These are phyloP conservation scores for Oxyria digyna DNA, from an alignment of 148 eudicot genomes.

Conservation along the genomic window DNA sequence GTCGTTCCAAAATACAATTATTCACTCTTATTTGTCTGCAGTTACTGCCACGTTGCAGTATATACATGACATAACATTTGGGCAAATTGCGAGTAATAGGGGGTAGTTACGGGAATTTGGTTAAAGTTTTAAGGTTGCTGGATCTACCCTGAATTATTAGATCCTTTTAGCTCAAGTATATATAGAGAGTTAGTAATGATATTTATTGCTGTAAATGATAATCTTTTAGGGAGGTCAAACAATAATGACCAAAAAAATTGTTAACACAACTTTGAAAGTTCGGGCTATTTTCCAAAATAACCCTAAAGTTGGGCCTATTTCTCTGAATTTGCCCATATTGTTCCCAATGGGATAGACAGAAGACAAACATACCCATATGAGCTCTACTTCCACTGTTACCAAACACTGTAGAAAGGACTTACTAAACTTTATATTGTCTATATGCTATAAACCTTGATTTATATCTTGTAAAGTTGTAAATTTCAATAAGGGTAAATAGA, in stretches of 20 bases:
- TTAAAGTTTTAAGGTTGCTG: background rate
- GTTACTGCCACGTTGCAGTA: background rate
- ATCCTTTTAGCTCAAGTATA: too few species aligned
- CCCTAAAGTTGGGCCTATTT: background rate
- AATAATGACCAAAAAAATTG: too few species aligned
- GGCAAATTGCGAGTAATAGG: background rate
- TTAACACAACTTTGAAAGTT: background rate
- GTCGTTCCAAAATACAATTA: background rate
- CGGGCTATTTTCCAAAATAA: background rate
- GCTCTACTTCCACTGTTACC: conserved; percentile 1
- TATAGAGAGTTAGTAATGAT: too few species aligned
- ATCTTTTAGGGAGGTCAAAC: too few species aligned
- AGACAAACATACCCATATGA: conserved; percentile 6
- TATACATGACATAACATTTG: background rate
- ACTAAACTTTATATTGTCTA: background rate
- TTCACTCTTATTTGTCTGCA: background rate
- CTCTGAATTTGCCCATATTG: background rate
- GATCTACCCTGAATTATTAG: background rate
- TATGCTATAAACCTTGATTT: background rate
- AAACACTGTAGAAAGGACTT: background rate
- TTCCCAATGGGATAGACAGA: background rate
- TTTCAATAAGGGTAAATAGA: too few species aligned
- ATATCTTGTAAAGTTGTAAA: background rate
- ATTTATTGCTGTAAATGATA: too few species aligned
- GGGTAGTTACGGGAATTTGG: background rate